Percentiles rank a stretch among this genome's conserved stretches.
These are phyloP conservation scores for Fraxinus sp. DNA, from an alignment of 305 asterid genomes.

Conservation along the genomic window DNA sequence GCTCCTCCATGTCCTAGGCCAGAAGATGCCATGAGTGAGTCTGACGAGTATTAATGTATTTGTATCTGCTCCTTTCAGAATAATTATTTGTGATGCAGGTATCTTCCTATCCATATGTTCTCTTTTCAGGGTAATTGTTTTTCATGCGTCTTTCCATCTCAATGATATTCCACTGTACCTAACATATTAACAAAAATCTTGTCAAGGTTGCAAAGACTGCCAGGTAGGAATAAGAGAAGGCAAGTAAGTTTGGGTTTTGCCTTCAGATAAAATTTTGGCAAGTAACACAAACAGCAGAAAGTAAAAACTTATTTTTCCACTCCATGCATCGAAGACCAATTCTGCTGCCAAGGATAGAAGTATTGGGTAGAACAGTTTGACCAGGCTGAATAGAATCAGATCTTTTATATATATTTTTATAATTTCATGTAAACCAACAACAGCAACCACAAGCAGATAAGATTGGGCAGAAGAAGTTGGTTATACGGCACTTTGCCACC, in stretches of 20 bases:
- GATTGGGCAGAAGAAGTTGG: constrained; percentile 8
- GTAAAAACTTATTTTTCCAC: constrained; percentile 7
- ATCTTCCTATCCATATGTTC: constrained; percentile 37
- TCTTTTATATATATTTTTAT: background rate
- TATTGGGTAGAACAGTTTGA: background rate
- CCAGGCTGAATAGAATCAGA: constrained; percentile 2
- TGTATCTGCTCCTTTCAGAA: constrained; percentile 33
- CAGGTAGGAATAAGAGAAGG: constrained; percentile 22
- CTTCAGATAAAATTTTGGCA: background rate
- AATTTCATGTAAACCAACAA: background rate
- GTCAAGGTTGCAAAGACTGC: constrained; percentile 20
- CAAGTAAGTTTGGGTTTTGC: background rate
- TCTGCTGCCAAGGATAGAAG: background rate
- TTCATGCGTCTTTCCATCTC: constrained; percentile 38
- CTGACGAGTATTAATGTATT: constrained; percentile 35
- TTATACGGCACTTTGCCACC: background rate
- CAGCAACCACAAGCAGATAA: background rate
- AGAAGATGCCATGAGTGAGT: constrained; percentile 71
- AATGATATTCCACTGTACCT: constrained; percentile 41
- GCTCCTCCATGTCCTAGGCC: constrained; percentile 93
- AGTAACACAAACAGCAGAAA: constrained; percentile 10
- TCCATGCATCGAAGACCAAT: background rate
- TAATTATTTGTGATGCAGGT: constrained; percentile 14
- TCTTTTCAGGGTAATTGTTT: constrained; percentile 23
- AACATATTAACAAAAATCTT: constrained; percentile 23